Conservation (phyloP, 1,139 yeast species). For the Suhomyces coccinellae region DNA sequence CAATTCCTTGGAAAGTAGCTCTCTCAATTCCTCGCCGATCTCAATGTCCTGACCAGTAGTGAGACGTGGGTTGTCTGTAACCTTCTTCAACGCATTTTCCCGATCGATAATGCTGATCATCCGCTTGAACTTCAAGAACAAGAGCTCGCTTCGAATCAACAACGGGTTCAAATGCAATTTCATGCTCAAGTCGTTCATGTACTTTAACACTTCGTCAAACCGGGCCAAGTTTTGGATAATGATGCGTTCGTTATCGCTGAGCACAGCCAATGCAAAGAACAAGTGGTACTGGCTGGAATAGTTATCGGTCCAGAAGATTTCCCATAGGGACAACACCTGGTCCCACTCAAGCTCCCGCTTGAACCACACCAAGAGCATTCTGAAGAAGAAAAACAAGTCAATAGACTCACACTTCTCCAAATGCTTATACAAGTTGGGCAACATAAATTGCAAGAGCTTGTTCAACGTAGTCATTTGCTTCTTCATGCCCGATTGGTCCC, state of each 20-base stretch:
- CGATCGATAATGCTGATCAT: conserved; percentile 77
- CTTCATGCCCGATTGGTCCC: conserved; percentile 93
- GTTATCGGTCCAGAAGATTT: conserved; percentile 84
- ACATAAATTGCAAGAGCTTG: conserved; percentile 82
- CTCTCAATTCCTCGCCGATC: conserved; percentile 53
- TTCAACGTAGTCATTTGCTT: conserved; percentile 81
- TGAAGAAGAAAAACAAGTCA: conserved; percentile 87
- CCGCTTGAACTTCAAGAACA: conserved; percentile 76
- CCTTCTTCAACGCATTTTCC: conserved; percentile 35
- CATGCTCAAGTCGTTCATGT: conserved; percentile 86
- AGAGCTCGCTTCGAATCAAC: conserved; percentile 74
- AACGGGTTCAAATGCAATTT: conserved; percentile 71
- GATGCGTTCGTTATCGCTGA: conserved; percentile 81
- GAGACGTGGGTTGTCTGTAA: conserved; percentile 1
- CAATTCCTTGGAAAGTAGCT: conserved; percentile 56
- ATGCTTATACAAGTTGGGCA: conserved; percentile 81
- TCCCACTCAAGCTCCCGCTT: conserved; percentile 87
- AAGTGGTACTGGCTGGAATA: conserved; percentile 84
- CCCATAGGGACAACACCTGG: conserved; percentile 83
- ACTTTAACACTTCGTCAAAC: conserved; percentile 90
- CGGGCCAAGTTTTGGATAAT: conserved; percentile 70
- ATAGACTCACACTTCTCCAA: conserved; percentile 84
- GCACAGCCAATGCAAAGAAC: conserved; percentile 81
- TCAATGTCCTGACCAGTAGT: conserved; percentile 17
- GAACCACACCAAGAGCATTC: conserved; percentile 94